These are phyloP conservation scores for Cucurbita moschata DNA, from an alignment of 306 rosid genomes.

Conservation along the genomic window DNA sequence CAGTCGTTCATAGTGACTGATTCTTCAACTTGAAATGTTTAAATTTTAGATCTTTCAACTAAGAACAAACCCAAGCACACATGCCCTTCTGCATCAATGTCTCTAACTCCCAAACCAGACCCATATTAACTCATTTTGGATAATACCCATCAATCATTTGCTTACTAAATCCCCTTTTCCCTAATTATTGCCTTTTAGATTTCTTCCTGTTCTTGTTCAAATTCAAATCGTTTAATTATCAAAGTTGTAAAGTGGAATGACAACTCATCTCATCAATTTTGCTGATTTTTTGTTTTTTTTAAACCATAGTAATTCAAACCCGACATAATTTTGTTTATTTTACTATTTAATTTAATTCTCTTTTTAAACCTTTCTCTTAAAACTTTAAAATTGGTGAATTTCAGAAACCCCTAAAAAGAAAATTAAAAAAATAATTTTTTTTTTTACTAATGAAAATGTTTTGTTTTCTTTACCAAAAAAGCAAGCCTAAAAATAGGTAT, in stretches of 20 bases:
- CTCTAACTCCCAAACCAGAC: background rate
- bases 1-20: too few species aligned
- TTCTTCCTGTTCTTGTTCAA: background rate
- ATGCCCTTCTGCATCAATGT: conserved; percentile 12
- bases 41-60: too few species aligned
- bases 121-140: background rate
- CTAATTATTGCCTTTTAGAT: background rate
- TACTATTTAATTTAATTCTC: too few species aligned
- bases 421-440: too few species aligned
- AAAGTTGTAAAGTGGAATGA: background rate
- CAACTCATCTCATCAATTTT: background rate
- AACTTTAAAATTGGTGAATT: too few species aligned
- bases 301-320: background rate
- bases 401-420: too few species aligned
- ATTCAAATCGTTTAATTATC: background rate
- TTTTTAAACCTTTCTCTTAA: too few species aligned
- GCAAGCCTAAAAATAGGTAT: background rate
- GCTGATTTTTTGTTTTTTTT: background rate
- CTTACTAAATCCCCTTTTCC: background rate
- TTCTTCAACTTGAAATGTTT: too few species aligned
- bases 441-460: too few species aligned
- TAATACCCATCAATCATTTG: background rate
- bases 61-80: conserved; percentile 26
- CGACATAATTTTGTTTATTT: background rate
- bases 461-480: background rate